Evolutionary conservation across 345 rosid genomes (phyloP).

Genomic region (Euphorbia peplus): DNA sequence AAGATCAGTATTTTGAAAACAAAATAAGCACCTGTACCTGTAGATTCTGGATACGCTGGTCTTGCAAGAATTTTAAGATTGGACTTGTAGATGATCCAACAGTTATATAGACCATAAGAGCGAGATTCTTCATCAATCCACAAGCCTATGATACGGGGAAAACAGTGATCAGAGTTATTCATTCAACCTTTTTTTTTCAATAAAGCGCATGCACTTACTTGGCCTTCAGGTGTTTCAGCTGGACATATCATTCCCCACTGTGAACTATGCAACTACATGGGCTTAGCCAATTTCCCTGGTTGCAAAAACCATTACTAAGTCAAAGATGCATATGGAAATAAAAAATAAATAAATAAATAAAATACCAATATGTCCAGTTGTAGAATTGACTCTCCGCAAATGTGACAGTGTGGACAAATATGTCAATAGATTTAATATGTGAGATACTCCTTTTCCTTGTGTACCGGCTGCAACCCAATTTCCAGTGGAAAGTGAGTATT

Average conservation of each 20-base stretch:
- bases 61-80: conserved; percentile 85
- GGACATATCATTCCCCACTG: conserved; percentile 99
- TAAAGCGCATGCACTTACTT: conserved; percentile 43
- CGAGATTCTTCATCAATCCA: conserved; percentile 94
- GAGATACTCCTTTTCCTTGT: conserved; percentile 99
- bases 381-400: conserved; percentile 92
- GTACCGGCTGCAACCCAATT: conserved; percentile 99
- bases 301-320: conserved; percentile 18
- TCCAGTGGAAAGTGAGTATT: conserved; percentile 97
- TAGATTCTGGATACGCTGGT: conserved; percentile 96
- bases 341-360: too few species aligned
- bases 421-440: conserved; percentile 94
- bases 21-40: conserved; percentile 57
- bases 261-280: conserved; percentile 95
- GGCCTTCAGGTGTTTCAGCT: conserved; percentile 99
- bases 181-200: background rate
- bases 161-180: conserved; percentile 4
- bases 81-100: conserved; percentile 97
- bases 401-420: conserved; percentile 95
- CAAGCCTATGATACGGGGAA: conserved; percentile 67
- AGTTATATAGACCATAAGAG: conserved; percentile 95
- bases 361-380: conserved; percentile 58
- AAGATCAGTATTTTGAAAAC: background rate
- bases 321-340: too few species aligned
- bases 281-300: conserved; percentile 95